phyloP scores from a whole-genome alignment of 306 rosid genomes.

The Bauhinia variegata region DNA sequence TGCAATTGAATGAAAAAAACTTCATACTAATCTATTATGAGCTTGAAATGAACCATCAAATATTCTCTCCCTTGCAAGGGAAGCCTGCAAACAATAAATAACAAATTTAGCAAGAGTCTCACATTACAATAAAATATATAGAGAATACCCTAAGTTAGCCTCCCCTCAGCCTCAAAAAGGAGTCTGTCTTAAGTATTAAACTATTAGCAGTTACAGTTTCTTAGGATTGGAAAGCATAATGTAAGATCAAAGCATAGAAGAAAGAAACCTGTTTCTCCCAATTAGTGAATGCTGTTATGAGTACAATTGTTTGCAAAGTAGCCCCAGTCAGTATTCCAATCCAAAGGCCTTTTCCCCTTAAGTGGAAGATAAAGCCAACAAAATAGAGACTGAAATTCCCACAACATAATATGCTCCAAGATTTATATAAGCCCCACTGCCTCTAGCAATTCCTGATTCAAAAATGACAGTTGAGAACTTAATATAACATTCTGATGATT shows the following conservation, averaged over 20 bases:
- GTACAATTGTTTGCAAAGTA: neutral
- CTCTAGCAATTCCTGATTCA: neutral
- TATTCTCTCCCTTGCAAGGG: slow-evolving; percentile 30
- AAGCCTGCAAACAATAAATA: slow-evolving; percentile 14
- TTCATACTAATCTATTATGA: neutral
- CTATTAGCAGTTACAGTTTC: too few species aligned
- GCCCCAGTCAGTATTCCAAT: neutral
- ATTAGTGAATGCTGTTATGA: neutral
- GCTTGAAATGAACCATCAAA: slow-evolving; percentile 3
- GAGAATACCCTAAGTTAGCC: neutral
- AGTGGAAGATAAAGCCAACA: neutral
- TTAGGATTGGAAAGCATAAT: too few species aligned
- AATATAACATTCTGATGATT: neutral
- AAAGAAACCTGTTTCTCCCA: neutral
- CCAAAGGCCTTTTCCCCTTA: too few species aligned
- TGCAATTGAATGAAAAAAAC: too few species aligned
- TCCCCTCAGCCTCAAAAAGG: too few species aligned
- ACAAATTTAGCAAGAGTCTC: neutral
- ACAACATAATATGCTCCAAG: slow-evolving; percentile 9
- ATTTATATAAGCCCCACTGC: neutral
- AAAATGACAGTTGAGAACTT: neutral
- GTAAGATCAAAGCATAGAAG: too few species aligned
- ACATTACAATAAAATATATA: neutral
- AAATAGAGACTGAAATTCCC: neutral
- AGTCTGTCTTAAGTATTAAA: too few species aligned